A percentile compares a stretch with the other conserved stretches of the same genome.
Evolutionary conservation across 352 stramenopile genomes (phyloP).

Genomic region (Peronospora belbahrii): DNA sequence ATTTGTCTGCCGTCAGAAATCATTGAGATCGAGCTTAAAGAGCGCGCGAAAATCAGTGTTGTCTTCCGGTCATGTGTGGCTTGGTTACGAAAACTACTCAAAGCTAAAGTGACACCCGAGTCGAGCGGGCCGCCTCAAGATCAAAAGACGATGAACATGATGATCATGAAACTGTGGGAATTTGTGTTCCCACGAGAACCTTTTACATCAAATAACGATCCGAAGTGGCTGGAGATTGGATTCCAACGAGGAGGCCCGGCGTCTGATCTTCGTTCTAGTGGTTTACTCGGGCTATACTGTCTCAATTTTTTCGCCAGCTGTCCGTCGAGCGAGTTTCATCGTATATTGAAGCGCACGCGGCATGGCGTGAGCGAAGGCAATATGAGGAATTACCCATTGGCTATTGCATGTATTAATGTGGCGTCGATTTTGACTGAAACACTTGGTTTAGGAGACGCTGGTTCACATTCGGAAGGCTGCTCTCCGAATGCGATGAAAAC

Average conservation of each 20-base stretch:
- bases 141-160: constrained; percentile 65
- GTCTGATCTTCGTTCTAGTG: constrained; percentile 75
- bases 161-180: constrained; percentile 69
- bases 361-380: constrained; percentile 81
- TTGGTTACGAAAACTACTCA: constrained; percentile 64
- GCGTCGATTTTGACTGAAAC: constrained; percentile 62
- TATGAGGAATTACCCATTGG: constrained; percentile 86
- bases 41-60: constrained; percentile 62
- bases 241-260: constrained; percentile 76
- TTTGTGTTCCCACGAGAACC: constrained; percentile 49
- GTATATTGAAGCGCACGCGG: constrained; percentile 64
- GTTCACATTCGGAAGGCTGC: constrained; percentile 65
- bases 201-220: constrained; percentile 68
- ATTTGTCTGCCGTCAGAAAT: constrained; percentile 56
- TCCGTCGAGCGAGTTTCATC: constrained; percentile 51
- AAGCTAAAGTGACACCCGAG: constrained; percentile 74
- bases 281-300: constrained; percentile 77
- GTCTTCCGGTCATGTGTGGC: constrained; percentile 58
- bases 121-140: constrained; percentile 58
- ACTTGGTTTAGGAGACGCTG: constrained; percentile 69
- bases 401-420: constrained; percentile 84
- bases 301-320: constrained; percentile 78
- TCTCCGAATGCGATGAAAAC: constrained; percentile 67
- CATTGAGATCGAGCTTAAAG: constrained; percentile 70
- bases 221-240: constrained; percentile 73